Conservation (phyloP, 83 land plant species). For the Diphasiastrum complanatum region DNA sequence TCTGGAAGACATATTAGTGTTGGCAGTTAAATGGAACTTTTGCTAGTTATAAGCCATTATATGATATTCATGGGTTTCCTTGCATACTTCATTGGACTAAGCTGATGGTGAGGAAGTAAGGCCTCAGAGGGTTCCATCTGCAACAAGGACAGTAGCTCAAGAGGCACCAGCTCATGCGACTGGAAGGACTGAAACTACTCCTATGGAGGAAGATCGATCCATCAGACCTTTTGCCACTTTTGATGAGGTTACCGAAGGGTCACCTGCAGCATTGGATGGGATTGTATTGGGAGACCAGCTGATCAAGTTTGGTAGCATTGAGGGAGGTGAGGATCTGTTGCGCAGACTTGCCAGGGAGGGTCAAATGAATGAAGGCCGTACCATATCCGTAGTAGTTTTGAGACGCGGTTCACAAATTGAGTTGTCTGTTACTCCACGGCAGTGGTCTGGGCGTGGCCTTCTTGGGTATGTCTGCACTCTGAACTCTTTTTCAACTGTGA, state of each 20-base stretch:
- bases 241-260: constrained; percentile 40
- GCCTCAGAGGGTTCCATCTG: background rate
- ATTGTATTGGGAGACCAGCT: constrained; percentile 32
- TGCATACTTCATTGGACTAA: too few relatives aligned
- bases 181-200: constrained; percentile 9
- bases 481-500: too few relatives aligned
- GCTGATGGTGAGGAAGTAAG: constrained; percentile 23
- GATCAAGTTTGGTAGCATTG: constrained; percentile 38
- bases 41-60: too few relatives aligned
- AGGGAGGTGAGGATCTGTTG: constrained; percentile 28
- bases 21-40: too few relatives aligned
- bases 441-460: constrained; percentile 37
- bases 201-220: constrained; percentile 16
- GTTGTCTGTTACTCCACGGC: constrained; percentile 28
- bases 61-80: too few relatives aligned
- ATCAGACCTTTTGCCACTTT: constrained; percentile 31
- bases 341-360: constrained; percentile 32
- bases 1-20: too few relatives aligned
- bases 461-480: too few relatives aligned
- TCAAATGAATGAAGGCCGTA: constrained; percentile 22
- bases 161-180: background rate
- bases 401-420: constrained; percentile 31
- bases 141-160: background rate
- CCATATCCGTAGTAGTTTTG: constrained; percentile 28
- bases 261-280: constrained; percentile 35